phyloP scores from a whole-genome alignment of 768 basidiomycete species.

The Russula foetens region DNA sequence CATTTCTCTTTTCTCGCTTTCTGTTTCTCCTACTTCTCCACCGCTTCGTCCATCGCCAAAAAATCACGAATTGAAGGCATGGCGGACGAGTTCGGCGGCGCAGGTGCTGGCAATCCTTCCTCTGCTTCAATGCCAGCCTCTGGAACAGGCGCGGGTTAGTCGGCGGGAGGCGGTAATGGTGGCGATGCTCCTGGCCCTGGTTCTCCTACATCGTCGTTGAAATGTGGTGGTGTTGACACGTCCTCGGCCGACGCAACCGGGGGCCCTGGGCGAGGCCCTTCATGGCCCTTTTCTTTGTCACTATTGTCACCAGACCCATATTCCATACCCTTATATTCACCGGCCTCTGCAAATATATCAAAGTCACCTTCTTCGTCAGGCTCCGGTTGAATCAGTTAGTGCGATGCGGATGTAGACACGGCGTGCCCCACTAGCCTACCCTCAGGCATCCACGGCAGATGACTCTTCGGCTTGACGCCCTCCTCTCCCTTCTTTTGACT shows the following conservation, averaged over 20 bases:
- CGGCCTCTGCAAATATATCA: conserved; percentile 83
- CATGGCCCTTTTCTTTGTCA: background rate
- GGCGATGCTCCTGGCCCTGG: background rate
- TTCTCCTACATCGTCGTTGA: no score
- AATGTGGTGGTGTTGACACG: no score
- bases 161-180: background rate
- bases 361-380: conserved; percentile 57
- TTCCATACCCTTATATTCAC: conserved; percentile 70
- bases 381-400: conserved; percentile 29
- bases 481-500: conserved; percentile 45
- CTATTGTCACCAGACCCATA: conserved; percentile 36
- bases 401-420: conserved; percentile 10
- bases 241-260: background rate
- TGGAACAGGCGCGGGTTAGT: conserved; percentile 21
- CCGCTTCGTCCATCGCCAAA: conserved; percentile 66
- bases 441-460: no score
- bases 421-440: background rate
- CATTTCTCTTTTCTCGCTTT: conserved; percentile 72
- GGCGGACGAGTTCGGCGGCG: conserved; percentile 69
- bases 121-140: conserved; percentile 39
- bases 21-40: conserved; percentile 56
- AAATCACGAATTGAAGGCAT: conserved; percentile 79
- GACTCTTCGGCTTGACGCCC: conserved; percentile 44
- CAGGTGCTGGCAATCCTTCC: conserved; percentile 42
- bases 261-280: background rate